Percentiles rank a stretch among this genome's conserved stretches.
Conservation (phyloP, 768 basidiomycete genomes). For the Clavulina sp. region DNA sequence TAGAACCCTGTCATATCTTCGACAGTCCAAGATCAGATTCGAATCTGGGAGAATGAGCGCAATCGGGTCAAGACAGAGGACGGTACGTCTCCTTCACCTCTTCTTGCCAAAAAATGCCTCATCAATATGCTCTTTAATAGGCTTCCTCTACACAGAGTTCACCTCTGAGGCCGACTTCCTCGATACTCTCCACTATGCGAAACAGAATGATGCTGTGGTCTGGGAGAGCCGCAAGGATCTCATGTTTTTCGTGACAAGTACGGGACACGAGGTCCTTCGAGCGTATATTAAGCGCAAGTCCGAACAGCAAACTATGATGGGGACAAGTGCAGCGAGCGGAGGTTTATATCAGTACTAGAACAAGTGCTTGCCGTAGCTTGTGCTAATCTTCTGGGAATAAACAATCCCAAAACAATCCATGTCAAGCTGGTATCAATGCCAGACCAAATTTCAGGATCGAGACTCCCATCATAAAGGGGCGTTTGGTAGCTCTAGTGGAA, state of each 20-base stretch:
- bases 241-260: constrained; percentile 49
- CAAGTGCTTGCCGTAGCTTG: too few relatives aligned
- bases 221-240: constrained; percentile 64
- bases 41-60: constrained; percentile 91
- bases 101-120: constrained; percentile 7
- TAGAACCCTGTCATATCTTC: constrained; percentile 89
- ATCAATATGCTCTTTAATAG: constrained; percentile 23
- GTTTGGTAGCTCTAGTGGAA: too few relatives aligned
- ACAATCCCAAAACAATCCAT: too few relatives aligned
- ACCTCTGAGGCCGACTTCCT: constrained; percentile 77
- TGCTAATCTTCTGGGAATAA: too few relatives aligned
- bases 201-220: constrained; percentile 59
- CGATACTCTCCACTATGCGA: constrained; percentile 70
- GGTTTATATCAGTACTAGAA: too few relatives aligned
- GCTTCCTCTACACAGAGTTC: constrained; percentile 79
- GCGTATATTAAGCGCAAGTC: constrained; percentile 12
- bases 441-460: too few relatives aligned
- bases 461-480: too few relatives aligned
- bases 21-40: constrained; percentile 94
- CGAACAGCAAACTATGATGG: too few relatives aligned
- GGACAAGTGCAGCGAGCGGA: too few relatives aligned
- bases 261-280: constrained; percentile 16
- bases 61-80: constrained; percentile 78
- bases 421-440: too few relatives aligned
- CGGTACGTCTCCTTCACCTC: constrained; percentile 32